phyloP scores from a whole-genome alignment of 192 early-diverging fungal genomes.

The Linnemannia exigua region DNA sequence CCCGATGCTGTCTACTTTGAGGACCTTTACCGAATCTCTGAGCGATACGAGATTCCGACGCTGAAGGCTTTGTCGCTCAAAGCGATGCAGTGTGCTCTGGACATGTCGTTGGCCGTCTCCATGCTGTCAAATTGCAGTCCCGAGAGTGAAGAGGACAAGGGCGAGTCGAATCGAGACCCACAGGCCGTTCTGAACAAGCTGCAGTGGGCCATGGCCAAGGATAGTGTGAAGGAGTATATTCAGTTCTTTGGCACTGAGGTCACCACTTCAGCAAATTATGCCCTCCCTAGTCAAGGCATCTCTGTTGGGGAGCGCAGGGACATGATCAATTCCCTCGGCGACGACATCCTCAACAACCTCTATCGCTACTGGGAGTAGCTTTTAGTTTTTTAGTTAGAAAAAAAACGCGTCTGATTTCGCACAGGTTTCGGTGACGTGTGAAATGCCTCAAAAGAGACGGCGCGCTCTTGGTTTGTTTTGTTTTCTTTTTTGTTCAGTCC shows the following conservation, averaged over 20 bases:
- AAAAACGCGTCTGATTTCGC: not conserved
- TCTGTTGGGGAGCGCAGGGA: slow-evolving; percentile 9
- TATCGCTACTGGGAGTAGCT: slow-evolving; percentile 1
- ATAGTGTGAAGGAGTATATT: slow-evolving; percentile 44
- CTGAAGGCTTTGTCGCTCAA: slow-evolving; percentile 23
- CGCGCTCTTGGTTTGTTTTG: not conserved
- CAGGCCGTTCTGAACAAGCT: not conserved
- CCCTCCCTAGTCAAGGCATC: not conserved
- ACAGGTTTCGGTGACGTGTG: not conserved
- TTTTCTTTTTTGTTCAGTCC: not conserved
- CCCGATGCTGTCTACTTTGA: slow-evolving; percentile 21
- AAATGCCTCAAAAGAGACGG: not conserved
- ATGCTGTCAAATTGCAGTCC: slow-evolving; percentile 18
- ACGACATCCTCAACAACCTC: slow-evolving; percentile 15
- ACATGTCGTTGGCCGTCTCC: slow-evolving; percentile 47
- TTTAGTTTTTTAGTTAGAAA: not conserved
- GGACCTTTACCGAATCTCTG: slow-evolving; percentile 31
- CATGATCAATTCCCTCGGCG: slow-evolving; percentile 18
- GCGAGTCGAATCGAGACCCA: not conserved
- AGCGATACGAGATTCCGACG: slow-evolving; percentile 27
- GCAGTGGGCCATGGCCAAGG: slow-evolving; percentile 10
- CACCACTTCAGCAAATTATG: not conserved
- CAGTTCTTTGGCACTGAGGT: slow-evolving; percentile 25
- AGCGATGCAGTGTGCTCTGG: slow-evolving; percentile 26
- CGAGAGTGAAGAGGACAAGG: not conserved